These are phyloP conservation scores for Chlamydomonas sp. DNA, from an alignment of 139 green algal species.

Conservation along the genomic window DNA sequence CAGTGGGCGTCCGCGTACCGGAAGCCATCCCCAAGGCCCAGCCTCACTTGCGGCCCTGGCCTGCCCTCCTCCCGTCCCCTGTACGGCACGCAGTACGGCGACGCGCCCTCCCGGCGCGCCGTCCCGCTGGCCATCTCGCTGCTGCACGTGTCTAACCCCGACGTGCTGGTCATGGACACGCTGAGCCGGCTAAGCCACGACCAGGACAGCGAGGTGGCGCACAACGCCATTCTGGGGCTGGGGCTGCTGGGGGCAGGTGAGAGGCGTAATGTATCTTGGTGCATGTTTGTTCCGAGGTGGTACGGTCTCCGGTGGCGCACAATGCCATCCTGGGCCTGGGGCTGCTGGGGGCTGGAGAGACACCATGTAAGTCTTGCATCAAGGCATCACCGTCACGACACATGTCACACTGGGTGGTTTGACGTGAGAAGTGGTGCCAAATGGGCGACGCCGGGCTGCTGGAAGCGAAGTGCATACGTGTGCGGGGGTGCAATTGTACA, in stretches of 20 bases:
- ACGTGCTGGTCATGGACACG: slow-evolving; percentile 90
- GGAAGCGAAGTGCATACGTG: no score
- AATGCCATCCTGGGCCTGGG: slow-evolving; percentile 91
- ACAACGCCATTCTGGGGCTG: slow-evolving; percentile 89
- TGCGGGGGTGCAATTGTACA: no score
- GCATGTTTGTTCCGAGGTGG: no score
- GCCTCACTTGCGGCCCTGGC: not conserved
- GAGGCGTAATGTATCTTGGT: not conserved
- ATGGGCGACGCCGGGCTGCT: no score
- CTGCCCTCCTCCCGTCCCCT: no score
- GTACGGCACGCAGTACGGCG: slow-evolving; percentile 42
- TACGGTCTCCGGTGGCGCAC: slow-evolving; percentile 65
- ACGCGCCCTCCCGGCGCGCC: slow-evolving; percentile 60
- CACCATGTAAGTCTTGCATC: no score
- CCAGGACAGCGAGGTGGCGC: slow-evolving; percentile 73
- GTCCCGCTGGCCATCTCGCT: slow-evolving; percentile 93
- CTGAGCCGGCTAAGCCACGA: slow-evolving; percentile 95
- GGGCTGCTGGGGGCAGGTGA: slow-evolving; percentile 87
- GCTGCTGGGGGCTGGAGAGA: slow-evolving; percentile 80
- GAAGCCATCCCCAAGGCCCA: not conserved
- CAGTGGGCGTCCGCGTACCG: not conserved
- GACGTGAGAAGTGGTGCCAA: no score
- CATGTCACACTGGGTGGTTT: no score
- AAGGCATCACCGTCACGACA: no score
- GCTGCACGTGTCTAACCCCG: slow-evolving; percentile 87